Percentiles rank a stretch among this genome's conserved stretches.
These are phyloP conservation scores for Centaurea solstitialis DNA, from an alignment of 129 eudicot species.

Conservation along the genomic window DNA sequence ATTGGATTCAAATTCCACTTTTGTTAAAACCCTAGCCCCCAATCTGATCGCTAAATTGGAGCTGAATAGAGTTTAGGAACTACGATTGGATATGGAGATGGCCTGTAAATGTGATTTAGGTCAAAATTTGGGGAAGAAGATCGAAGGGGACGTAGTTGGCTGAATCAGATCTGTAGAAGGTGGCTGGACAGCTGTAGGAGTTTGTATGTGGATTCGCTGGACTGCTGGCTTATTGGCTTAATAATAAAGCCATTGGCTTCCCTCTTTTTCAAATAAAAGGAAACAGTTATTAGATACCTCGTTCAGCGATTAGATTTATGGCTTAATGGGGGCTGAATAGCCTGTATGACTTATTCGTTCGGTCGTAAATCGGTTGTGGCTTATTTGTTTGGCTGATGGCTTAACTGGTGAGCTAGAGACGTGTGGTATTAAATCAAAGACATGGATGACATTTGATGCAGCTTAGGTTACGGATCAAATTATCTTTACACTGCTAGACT, in stretches of 20 bases:
- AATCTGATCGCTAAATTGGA: background rate
- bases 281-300: background rate
- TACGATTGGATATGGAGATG: background rate
- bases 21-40: conserved; percentile 13
- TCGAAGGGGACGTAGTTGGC: background rate
- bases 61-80: background rate
- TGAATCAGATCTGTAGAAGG: conserved; percentile 31
- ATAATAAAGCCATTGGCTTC: conserved; percentile 18
- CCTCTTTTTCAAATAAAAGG: background rate
- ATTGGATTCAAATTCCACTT: background rate
- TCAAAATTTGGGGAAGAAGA: background rate
- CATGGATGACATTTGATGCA: too few species aligned
- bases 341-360: too few species aligned
- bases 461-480: too few species aligned
- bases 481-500: too few species aligned
- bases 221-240: background rate
- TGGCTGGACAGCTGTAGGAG: conserved; percentile 21
- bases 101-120: conserved; percentile 9
- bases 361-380: too few species aligned
- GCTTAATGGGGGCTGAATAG: too few species aligned
- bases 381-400: too few species aligned
- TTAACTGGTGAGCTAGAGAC: too few species aligned
- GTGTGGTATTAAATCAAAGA: too few species aligned
- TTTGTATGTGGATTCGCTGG: conserved; percentile 32
- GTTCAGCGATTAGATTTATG: too few species aligned